Conservation (phyloP, 1,284 basidiomycete species). For the Hemileia vastatrix region DNA sequence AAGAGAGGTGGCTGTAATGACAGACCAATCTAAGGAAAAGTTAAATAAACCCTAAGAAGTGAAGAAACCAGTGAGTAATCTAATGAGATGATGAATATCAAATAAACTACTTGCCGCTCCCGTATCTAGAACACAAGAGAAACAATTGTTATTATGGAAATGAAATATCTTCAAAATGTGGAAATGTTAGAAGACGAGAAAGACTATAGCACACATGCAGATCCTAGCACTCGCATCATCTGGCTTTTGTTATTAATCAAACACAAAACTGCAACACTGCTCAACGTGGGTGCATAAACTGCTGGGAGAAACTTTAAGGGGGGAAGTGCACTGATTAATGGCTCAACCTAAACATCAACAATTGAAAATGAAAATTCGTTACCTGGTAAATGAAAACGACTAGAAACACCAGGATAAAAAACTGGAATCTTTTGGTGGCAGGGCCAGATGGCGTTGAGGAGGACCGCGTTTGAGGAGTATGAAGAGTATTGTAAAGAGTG, state of each 20-base stretch:
- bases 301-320: conserved; percentile 39
- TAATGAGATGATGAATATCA: too few relatives aligned
- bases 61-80: too few relatives aligned
- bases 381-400: conserved; percentile 15
- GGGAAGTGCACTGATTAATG: neutral
- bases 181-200: neutral
- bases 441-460: neutral
- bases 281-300: conserved; percentile 39
- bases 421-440: conserved; percentile 3
- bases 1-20: conserved; percentile 31
- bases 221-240: conserved; percentile 38
- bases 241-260: conserved; percentile 34
- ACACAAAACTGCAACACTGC: conserved; percentile 42
- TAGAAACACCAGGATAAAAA: conserved; percentile 12
- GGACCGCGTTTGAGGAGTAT: conserved; percentile 7
- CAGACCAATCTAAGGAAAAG: conserved; percentile 44
- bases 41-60: conserved; percentile 40
- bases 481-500: conserved; percentile 44
- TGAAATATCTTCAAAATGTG: neutral
- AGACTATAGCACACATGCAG: conserved; percentile 29
- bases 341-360: too few relatives aligned
- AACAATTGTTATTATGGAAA: too few relatives aligned
- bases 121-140: neutral
- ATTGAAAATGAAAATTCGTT: neutral
- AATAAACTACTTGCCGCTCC: too few relatives aligned